Evolutionary conservation across 306 rosid genomes (phyloP).

Genomic region (Senna siamea): DNA sequence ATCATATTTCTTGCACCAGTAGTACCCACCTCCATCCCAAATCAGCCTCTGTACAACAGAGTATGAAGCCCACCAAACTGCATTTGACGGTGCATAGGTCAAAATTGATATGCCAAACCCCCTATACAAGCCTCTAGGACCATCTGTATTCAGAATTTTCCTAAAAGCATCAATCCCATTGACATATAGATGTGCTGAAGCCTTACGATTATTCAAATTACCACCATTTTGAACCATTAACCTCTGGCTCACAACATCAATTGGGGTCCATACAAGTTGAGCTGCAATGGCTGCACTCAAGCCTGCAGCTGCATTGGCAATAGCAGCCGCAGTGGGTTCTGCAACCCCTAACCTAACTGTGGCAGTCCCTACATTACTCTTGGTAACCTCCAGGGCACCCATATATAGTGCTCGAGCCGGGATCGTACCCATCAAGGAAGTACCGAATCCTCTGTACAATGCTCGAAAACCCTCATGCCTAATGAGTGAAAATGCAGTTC

Average conservation of each 20-base stretch:
- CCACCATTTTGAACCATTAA: conserved; percentile 66
- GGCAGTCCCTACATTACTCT: conserved; percentile 70
- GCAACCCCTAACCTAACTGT: conserved; percentile 59
- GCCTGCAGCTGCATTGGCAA: conserved; percentile 70
- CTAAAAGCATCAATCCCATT: conserved; percentile 73
- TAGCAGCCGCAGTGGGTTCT: conserved; percentile 60
- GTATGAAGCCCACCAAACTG: conserved; percentile 89
- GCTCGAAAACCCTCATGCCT: conserved; percentile 68
- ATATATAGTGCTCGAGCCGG: conserved; percentile 81
- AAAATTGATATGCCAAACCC: conserved; percentile 83
- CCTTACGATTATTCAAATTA: conserved; percentile 36
- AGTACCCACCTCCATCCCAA: conserved; percentile 64
- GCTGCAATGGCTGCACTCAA: conserved; percentile 78
- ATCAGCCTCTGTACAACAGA: conserved; percentile 64
- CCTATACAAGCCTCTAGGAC: conserved; percentile 66
- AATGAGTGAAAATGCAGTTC: conserved; percentile 57
- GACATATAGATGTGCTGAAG: conserved; percentile 47
- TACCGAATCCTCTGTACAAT: conserved; percentile 81
- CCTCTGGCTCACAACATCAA: conserved; percentile 81
- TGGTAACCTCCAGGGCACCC: conserved; percentile 75
- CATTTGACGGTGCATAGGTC: conserved; percentile 82
- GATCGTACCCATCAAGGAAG: conserved; percentile 73
- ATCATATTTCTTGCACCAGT: conserved; percentile 47
- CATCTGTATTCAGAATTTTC: conserved; percentile 61
- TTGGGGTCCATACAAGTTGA: conserved; percentile 79